Percentiles rank a stretch among this genome's conserved stretches.
phyloP scores from a whole-genome alignment of 2,329 filamentous ascomycete species.

The Biscogniauxia marginata region DNA sequence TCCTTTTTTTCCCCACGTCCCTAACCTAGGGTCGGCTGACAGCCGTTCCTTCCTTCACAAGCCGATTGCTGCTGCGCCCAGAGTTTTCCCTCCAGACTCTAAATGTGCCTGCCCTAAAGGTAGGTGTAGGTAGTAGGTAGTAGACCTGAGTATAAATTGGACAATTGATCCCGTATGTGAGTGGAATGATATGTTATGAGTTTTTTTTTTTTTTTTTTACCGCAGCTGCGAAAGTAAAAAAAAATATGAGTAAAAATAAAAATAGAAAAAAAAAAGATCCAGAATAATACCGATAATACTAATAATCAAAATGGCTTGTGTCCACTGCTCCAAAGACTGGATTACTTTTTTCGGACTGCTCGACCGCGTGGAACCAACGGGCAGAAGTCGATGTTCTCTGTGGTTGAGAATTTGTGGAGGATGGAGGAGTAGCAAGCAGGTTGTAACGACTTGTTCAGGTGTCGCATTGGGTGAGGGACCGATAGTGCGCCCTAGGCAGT shows the following conservation, averaged over 20 bases:
- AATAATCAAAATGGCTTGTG: neutral
- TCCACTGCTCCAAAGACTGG: neutral
- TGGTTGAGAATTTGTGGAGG: slow-evolving; percentile 20
- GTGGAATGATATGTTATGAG: neutral
- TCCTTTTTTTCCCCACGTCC: slow-evolving; percentile 30
- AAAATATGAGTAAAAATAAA: neutral
- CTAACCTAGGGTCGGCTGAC: slow-evolving; percentile 30
- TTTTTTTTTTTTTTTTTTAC: neutral
- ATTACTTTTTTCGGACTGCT: slow-evolving; percentile 1
- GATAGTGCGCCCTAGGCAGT: slow-evolving; percentile 16
- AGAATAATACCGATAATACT: too few relatives aligned
- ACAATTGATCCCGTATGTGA: too few relatives aligned
- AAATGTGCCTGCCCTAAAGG: slow-evolving; percentile 2
- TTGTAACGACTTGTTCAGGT: neutral
- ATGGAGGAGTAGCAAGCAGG: slow-evolving; percentile 11
- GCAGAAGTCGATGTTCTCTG: slow-evolving; percentile 10
- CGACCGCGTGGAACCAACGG: neutral
- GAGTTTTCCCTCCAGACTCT: slow-evolving; percentile 17
- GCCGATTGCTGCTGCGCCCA: slow-evolving; percentile 18
- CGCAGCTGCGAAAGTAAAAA: neutral
- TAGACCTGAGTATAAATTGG: neutral
- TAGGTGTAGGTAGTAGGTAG: neutral
- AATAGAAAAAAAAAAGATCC: neutral
- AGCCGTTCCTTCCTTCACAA: slow-evolving; percentile 28
- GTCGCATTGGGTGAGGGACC: slow-evolving; percentile 11